Percentiles rank a stretch among this genome's conserved stretches.
phyloP scores from a whole-genome alignment of 495 filamentous ascomycete species.

The Trichoderma erinaceum region DNA sequence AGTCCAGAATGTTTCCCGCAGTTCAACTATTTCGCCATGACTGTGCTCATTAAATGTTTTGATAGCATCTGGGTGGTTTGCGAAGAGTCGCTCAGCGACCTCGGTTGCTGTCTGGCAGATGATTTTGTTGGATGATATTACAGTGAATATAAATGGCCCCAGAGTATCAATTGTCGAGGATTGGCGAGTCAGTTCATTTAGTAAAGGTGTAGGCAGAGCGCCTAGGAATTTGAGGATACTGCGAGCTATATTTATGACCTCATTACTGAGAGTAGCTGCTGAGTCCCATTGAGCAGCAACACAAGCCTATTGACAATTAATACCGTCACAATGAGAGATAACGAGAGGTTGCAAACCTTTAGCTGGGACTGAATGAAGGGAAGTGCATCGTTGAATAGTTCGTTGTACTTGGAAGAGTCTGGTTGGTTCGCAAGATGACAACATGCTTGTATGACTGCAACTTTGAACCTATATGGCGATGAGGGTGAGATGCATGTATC shows the following conservation, averaged over 20 bases:
- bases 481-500: constrained; percentile 47
- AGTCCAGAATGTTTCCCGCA: constrained; percentile 46
- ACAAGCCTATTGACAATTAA: neutral
- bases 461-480: constrained; percentile 53
- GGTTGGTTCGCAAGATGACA: constrained; percentile 48
- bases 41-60: neutral
- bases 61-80: constrained; percentile 26
- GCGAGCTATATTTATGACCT: constrained; percentile 34
- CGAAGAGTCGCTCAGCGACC: constrained; percentile 43
- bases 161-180: constrained; percentile 40
- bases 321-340: neutral
- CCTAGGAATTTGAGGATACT: constrained; percentile 49
- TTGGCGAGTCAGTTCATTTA: constrained; percentile 33
- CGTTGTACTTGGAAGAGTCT: constrained; percentile 43
- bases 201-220: constrained; percentile 46
- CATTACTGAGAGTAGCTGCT: constrained; percentile 5
- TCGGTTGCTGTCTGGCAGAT: constrained; percentile 39
- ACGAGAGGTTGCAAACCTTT: constrained; percentile 33
- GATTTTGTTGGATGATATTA: constrained; percentile 45
- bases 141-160: constrained; percentile 45
- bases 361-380: constrained; percentile 51
- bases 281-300: neutral
- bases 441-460: constrained; percentile 52
- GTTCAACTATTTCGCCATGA: constrained; percentile 18
- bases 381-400: constrained; percentile 47